These are phyloP conservation scores for Pythium myriotylum DNA, from an alignment of 352 stramenopile genomes.

Conservation along the genomic window DNA sequence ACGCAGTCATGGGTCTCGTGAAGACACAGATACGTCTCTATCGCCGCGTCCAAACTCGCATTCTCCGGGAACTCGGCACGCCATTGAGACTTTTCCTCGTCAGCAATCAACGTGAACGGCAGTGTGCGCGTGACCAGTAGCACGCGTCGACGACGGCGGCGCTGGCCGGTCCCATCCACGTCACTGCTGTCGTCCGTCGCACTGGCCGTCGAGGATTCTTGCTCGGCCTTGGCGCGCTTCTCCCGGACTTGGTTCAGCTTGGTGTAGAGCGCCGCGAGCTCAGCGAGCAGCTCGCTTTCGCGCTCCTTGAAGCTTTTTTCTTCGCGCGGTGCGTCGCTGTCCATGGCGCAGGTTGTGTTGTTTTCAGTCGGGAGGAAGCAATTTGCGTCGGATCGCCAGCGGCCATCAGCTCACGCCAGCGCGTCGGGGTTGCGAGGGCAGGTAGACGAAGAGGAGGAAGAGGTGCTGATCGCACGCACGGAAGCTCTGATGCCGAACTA, in stretches of 20 bases:
- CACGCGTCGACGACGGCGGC: slow-evolving; percentile 53
- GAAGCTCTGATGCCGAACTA: slow-evolving; percentile 2
- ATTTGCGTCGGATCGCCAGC: neutral
- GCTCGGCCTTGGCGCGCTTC: slow-evolving; percentile 72
- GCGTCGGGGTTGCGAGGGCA: neutral
- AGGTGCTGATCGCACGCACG: neutral
- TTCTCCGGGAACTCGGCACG: slow-evolving; percentile 80
- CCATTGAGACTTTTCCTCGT: slow-evolving; percentile 83
- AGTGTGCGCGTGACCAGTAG: slow-evolving; percentile 77
- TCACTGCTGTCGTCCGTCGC: slow-evolving; percentile 26
- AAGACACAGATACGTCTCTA: slow-evolving; percentile 78
- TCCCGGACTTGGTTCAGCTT: slow-evolving; percentile 85
- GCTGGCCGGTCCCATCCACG: slow-evolving; percentile 31
- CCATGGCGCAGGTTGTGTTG: slow-evolving; percentile 17
- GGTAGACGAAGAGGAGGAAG: neutral
- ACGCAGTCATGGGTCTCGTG: slow-evolving; percentile 85
- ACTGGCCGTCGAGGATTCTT: slow-evolving; percentile 38
- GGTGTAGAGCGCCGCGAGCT: slow-evolving; percentile 76
- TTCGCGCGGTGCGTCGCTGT: slow-evolving; percentile 24
- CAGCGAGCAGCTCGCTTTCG: slow-evolving; percentile 62
- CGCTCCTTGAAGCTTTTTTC: slow-evolving; percentile 64
- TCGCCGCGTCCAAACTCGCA: slow-evolving; percentile 66
- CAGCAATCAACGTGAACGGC: slow-evolving; percentile 77
- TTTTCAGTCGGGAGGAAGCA: neutral
- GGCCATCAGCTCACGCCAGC: neutral